Conservation (phyloP, 108 stramenopile species). For the Nannochloropsis granulata region DNA sequence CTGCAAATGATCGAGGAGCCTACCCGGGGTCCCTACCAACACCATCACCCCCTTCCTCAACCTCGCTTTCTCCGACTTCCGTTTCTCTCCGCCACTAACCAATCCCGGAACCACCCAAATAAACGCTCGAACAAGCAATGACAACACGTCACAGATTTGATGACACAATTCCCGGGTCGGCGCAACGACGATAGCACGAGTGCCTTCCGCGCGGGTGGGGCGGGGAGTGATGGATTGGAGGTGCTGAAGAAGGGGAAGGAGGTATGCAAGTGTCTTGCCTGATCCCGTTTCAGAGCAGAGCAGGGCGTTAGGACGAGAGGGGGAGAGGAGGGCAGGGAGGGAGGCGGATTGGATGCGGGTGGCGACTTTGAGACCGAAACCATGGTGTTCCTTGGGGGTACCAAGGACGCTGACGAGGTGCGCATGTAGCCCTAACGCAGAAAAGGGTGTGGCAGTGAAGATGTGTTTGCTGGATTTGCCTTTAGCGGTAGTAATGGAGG, state of each 20-base stretch:
- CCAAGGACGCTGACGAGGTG: slow-evolving; percentile 5
- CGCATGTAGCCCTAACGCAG: slow-evolving; percentile 1
- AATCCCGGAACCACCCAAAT: slow-evolving; percentile 71
- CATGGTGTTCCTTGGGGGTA: slow-evolving; percentile 10
- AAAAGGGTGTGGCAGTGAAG: background rate
- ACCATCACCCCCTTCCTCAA: slow-evolving; percentile 76
- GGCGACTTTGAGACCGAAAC: slow-evolving; percentile 30
- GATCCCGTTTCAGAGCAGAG: slow-evolving; percentile 42
- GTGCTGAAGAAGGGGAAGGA: slow-evolving; percentile 35
- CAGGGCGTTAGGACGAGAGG: slow-evolving; percentile 31
- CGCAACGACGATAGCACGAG: slow-evolving; percentile 49
- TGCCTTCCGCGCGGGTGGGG: slow-evolving; percentile 29
- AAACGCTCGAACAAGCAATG: slow-evolving; percentile 32
- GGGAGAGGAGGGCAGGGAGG: slow-evolving; percentile 15
- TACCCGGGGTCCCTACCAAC: slow-evolving; percentile 90
- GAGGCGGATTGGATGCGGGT: slow-evolving; percentile 33
- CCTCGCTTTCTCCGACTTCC: slow-evolving; percentile 84
- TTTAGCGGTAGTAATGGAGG: background rate
- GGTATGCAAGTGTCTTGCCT: slow-evolving; percentile 47
- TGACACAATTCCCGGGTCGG: slow-evolving; percentile 81
- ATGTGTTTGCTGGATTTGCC: background rate
- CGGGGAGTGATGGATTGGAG: slow-evolving; percentile 6
- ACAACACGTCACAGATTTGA: slow-evolving; percentile 47
- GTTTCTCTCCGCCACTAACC: slow-evolving; percentile 76
- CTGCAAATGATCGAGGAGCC: slow-evolving; percentile 78